phyloP scores from a whole-genome alignment of 495 filamentous ascomycete species.

The Podospora pseudocomata region DNA sequence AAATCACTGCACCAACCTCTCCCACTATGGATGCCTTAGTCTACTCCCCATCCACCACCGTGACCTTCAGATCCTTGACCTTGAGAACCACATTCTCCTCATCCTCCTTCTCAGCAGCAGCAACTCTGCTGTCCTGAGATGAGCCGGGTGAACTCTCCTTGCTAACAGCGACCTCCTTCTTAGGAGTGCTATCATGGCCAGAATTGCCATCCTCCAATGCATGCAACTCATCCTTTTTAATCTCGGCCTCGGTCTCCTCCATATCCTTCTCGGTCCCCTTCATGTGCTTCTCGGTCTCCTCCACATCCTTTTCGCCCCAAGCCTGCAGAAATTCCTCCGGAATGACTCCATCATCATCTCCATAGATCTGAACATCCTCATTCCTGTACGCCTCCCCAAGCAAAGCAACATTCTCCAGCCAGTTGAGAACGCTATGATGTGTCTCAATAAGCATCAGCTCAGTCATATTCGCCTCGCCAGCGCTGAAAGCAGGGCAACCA shows the following conservation, averaged over 20 bases:
- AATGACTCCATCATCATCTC: slow-evolving; percentile 6
- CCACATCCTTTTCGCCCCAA: slow-evolving; percentile 12
- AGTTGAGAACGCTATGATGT: slow-evolving; percentile 36
- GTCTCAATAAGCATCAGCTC: slow-evolving; percentile 41
- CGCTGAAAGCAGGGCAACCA: slow-evolving; percentile 47
- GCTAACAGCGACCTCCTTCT: neutral
- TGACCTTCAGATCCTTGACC: neutral
- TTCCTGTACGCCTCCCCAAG: slow-evolving; percentile 32
- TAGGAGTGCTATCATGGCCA: neutral
- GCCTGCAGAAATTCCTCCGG: neutral
- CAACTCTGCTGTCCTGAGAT: neutral
- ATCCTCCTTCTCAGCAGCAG: slow-evolving; percentile 6
- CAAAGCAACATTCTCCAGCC: slow-evolving; percentile 45
- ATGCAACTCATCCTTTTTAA: neutral
- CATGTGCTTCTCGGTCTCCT: slow-evolving; percentile 1
- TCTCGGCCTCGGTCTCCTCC: neutral
- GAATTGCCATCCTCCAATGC: neutral
- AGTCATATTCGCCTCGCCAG: slow-evolving; percentile 33
- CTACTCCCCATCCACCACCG: neutral
- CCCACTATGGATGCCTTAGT: neutral
- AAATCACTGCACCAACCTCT: neutral
- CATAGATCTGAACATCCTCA: slow-evolving; percentile 25
- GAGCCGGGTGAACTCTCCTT: neutral
- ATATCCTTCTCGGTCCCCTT: slow-evolving; percentile 3
- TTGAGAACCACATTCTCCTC: neutral